Base-by-base conservation (phyloP, 306 rosid species). In the Cucurbita ficifolia region DNA sequence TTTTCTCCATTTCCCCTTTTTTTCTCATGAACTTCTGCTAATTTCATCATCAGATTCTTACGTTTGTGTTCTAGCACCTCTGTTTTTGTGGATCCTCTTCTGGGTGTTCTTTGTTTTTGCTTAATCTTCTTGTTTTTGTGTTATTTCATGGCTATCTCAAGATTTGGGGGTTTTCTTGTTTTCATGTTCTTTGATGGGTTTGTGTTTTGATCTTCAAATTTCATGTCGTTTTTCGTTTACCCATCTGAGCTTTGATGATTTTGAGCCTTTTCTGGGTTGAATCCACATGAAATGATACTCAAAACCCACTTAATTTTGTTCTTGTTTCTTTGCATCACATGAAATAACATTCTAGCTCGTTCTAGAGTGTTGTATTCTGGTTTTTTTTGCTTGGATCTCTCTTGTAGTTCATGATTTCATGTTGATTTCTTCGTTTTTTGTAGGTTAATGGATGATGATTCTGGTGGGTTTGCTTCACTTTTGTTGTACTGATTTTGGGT, bases 261-360 rank as follows among this genome's bases (percentile, higher is more conserved):
- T 77, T 22, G 62, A 72, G 69, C 70, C 2, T 63, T 38, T 78
- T 76, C 40, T 75, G 82, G 79, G 74, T 73, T 79, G 77, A 61
- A 21, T 35, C 74, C 76, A 61, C 86, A 82, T 85, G 82, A 85
- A 85, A 85, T 85, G 75, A 72, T 84, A 67, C 77, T 55, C 14
- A 38, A 40, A 54, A 78, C 62, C 53, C 75, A 49, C 48, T 69
- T 5, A 19, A 33, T 59, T 61, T 63, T 55, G 12, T 39, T n/a
- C 33, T 71, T 29, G 54, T 42, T 56, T 58, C 69, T 59, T 73
- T 73, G 45, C 79, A 11, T 72, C 83, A 83, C 89, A 86, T 86
- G 79, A 86, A 86, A 86, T 86, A 83, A 86, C 85, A 81, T 71
- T 79, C 65, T 75, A 10, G 54, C 7, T 12, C 49, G 18, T 59